These are phyloP conservation scores for grape (Vitis vinifera) DNA, from an alignment of 164 flowering plant genomes.

Conservation along the genomic window ASM3070453v1 NC_081816.1:5738501-5739000, in stretches of 20 bases:
- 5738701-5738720: conserved; percentile 43
- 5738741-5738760: conserved; percentile 57
- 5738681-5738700: conserved; percentile 39
- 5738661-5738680: conserved; percentile 14
- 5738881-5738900: conserved; percentile 64
- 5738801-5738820: conserved; percentile 51
- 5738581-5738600: too few species aligned
- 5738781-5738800: conserved; percentile 15
- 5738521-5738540: too few species aligned
- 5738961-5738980: conserved; percentile 14
- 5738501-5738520: too few species aligned
- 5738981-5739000: conserved; percentile 39
- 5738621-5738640: too few species aligned
- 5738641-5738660: too few species aligned
- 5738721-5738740: conserved; percentile 46
- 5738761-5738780: conserved; percentile 37
- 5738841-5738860: conserved; percentile 29
- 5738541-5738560: too few species aligned
- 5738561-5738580: too few species aligned
- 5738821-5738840: conserved; percentile 69
- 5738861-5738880: conserved; percentile 36
- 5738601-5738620: too few species aligned
- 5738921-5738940: conserved; percentile 71
- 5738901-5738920: conserved; percentile 48
- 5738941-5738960: conserved; percentile 50